Evolutionary conservation across 208 protist species (phyloP), one percentile per base, ranked within the genome.

Genomic region (Crithidia acanthocephali): DNA sequence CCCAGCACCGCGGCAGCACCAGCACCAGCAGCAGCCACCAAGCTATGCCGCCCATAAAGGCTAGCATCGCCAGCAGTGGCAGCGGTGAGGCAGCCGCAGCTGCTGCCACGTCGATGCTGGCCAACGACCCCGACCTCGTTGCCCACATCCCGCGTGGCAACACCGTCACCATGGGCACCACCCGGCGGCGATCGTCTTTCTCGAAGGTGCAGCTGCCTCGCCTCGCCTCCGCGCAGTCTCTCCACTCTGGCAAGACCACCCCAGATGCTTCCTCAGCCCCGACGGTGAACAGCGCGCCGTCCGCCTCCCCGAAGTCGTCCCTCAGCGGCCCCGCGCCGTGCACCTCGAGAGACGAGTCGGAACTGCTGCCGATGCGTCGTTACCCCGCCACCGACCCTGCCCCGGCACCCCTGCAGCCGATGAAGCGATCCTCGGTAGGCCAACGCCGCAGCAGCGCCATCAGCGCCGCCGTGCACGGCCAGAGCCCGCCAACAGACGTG

Each of bases 191-290:
- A 2, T 40, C 32, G 4, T 62, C 57, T 2, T 30, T 23, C 13
- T n/a, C n/a, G n/a, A 45, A 62, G 20, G 57, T 37, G 37, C 6
- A 30, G 57, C 57, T 62, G 33, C 57, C 57, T 27, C 57, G 37
- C n/a, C 40, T 62, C 33, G 22, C 57, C 57, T 50, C 57, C 1
- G 37, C 37, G 37, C 57, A 62, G 32, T 62, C 57, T n/a, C 37
- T 50, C 13, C 33, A 11, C n/a, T 30, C 37, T 1, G 57, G 11
- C 13, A 62, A 47, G 37, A 23, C 15, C 22, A 33, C 37, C 3
- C 37, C 57, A 1, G 40, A 47, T 11, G 6, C 37, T 8, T 50
- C 57, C 22, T 23, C 27, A 2, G 20, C 57, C 7, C 37, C 37
- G 11, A 50, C 23, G 0, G 15, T 32, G 2, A 33, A 23, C 37